These are phyloP conservation scores for Tetracentron sinense DNA, from an alignment of 164 flowering plant species.

Conservation along the genomic window DNA sequence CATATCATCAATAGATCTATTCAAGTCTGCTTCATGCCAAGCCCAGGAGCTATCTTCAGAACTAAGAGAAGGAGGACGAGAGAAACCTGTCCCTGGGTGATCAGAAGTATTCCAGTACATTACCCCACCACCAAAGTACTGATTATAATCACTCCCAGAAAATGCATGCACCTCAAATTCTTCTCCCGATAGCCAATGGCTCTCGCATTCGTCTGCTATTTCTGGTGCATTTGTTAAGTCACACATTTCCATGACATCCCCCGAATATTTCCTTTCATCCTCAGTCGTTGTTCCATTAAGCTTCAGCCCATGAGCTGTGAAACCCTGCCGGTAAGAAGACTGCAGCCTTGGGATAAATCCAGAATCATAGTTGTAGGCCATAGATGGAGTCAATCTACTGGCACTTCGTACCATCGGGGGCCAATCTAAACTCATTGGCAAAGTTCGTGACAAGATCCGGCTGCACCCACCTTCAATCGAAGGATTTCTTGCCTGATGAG, in stretches of 20 bases:
- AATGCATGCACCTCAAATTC: slow-evolving; percentile 74
- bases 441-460: slow-evolving; percentile 44
- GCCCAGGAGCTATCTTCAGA: slow-evolving; percentile 99
- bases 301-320: slow-evolving; percentile 41
- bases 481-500: slow-evolving; percentile 59
- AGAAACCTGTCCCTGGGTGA: slow-evolving; percentile 62
- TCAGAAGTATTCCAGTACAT: slow-evolving; percentile 98
- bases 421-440: slow-evolving; percentile 87
- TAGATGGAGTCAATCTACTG: slow-evolving; percentile 48
- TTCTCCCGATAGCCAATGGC: slow-evolving; percentile 83
- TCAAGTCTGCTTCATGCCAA: slow-evolving; percentile 93
- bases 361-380: slow-evolving; percentile 69
- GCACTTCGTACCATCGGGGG: slow-evolving; percentile 66
- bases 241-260: slow-evolving; percentile 47
- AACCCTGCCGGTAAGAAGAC: slow-evolving; percentile 43
- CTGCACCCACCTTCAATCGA: slow-evolving; percentile 46
- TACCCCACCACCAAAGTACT: slow-evolving; percentile 93
- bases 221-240: slow-evolving; percentile 47
- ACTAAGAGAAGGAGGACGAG: slow-evolving; percentile 94
- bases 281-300: slow-evolving; percentile 37
- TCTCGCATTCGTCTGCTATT: slow-evolving; percentile 55
- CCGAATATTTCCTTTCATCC: slow-evolving; percentile 52
- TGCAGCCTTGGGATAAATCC: slow-evolving; percentile 56
- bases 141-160: slow-evolving; percentile 80
- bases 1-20: slow-evolving; percentile 89